These are phyloP conservation scores for Erythrobasidium hasegawianum DNA, from an alignment of 1,284 basidiomycete species.

Conservation along the genomic window DNA sequence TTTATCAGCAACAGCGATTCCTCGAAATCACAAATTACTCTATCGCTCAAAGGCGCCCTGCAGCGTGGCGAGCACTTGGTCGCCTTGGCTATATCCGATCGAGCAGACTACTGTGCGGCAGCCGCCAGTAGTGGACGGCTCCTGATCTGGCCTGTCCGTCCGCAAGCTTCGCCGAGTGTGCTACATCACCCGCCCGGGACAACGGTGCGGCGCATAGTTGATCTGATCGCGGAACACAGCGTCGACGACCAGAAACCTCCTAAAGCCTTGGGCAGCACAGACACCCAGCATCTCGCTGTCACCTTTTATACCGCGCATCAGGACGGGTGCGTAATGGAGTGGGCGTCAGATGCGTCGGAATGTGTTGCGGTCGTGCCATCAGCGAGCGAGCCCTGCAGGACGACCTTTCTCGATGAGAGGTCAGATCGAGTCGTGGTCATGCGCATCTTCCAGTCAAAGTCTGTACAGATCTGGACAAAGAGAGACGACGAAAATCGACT, in stretches of 20 bases:
- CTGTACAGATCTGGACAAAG: too few relatives aligned
- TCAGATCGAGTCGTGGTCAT: too few relatives aligned
- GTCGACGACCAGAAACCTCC: constrained; percentile 1
- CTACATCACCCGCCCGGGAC: constrained; percentile 60
- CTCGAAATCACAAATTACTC: constrained; percentile 1
- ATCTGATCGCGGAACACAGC: constrained; percentile 8
- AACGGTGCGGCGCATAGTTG: constrained; percentile 60
- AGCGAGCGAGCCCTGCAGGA: too few relatives aligned
- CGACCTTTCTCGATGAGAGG: too few relatives aligned
- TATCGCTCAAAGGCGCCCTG: constrained; percentile 20
- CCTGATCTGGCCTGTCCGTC: constrained; percentile 58
- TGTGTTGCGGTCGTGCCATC: background rate
- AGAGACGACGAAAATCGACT: too few relatives aligned
- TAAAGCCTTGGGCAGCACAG: background rate
- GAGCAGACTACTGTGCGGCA: constrained; percentile 37
- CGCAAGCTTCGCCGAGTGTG: constrained; percentile 34
- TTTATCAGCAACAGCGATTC: constrained; percentile 9
- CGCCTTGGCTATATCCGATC: constrained; percentile 38
- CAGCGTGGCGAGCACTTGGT: constrained; percentile 29
- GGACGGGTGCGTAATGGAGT: constrained; percentile 30
- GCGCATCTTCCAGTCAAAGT: too few relatives aligned
- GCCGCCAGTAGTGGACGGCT: constrained; percentile 48
- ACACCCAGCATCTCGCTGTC: background rate
- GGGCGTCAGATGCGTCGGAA: constrained; percentile 27
- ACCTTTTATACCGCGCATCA: constrained; percentile 23